Base-by-base conservation (phyloP, 148 eudicot species). In the Polygonum maritimum region DNA sequence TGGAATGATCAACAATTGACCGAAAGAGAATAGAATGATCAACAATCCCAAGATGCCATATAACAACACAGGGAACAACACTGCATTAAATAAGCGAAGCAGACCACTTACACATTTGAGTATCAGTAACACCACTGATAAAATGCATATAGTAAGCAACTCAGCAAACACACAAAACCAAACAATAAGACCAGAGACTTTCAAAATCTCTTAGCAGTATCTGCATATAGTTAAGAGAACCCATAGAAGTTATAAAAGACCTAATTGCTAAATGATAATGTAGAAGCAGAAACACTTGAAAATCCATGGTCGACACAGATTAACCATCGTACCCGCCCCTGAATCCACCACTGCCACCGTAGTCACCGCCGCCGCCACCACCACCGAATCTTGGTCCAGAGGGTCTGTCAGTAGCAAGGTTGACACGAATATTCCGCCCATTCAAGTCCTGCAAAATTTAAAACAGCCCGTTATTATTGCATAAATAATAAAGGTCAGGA, bases 371-470 rank as follows among this genome's bases (percentile, higher is more conserved):
- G 1, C 76, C 71, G 4, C 81, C 76, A 22, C 67, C 70, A 39
- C 57, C 63, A 40, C 69, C 77, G 47, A 57, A 47, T 70, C 75
- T 33, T 19, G 76, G 67, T 7, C 71, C 63, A 58, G 80, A 33
- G 11, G 80, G 60, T 48, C 84, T 81, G 11, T 89, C 87, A 0
- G 67, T 79, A 22, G 93, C 93, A 16, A 40, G 8, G 67, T 79
- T 85, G 60, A 89, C 89, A 44, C 87, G 89, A 19, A 89, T 79
- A 63, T 54, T 87, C 26, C 88, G 79, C 5, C 91, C 93, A 21
- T 88, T 47, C 14, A 90, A 77, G 10, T 78, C 81, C 97, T 91
- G 75, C 39, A 83, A 22, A 40, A 11, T 52, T 41, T 9, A 76
- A 5, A 26, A 0, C 1, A 40, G 16, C 35, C 10, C 19, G 78